phyloP scores from a whole-genome alignment of 2,329 filamentous ascomycete genomes.

The Apiospora sp. region DNA sequence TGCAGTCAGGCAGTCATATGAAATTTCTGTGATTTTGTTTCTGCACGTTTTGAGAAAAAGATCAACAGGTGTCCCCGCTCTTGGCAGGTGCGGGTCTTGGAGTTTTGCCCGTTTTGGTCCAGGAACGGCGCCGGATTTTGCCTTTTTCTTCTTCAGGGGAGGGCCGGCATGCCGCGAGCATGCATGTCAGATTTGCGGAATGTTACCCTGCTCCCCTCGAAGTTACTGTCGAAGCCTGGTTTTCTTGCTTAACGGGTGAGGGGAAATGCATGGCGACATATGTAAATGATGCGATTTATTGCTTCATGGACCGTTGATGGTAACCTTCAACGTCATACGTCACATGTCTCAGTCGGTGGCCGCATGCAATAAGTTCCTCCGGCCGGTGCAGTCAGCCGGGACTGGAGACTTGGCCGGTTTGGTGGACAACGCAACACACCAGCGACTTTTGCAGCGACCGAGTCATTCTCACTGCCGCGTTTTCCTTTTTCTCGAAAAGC shows the following conservation, averaged over 20 bases:
- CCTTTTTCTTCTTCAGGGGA: background rate
- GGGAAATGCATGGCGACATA: background rate
- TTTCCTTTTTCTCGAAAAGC: background rate
- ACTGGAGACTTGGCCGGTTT: background rate
- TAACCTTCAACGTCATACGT: background rate
- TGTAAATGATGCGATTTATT: background rate
- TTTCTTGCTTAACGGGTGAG: background rate
- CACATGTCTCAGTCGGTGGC: background rate
- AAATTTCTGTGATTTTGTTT: background rate
- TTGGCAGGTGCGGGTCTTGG: background rate
- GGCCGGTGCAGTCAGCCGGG: background rate
- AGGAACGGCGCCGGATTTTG: background rate
- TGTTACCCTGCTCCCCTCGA: background rate
- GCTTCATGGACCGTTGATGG: background rate
- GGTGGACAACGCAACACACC: background rate
- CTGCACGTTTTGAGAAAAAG: background rate
- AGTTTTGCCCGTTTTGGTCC: background rate
- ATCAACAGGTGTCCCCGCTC: constrained; percentile 4
- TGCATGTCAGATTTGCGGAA: background rate
- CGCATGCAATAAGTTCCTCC: background rate
- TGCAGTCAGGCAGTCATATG: background rate
- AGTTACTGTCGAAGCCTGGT: background rate
- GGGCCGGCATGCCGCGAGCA: background rate
- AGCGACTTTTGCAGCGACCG: too few species aligned
- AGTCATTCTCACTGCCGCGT: background rate